Evolutionary conservation across 2,329 filamentous ascomycete genomes (phyloP), one percentile per base, ranked within the genome.

Genomic region (Sclerotinia glacialis): DNA sequence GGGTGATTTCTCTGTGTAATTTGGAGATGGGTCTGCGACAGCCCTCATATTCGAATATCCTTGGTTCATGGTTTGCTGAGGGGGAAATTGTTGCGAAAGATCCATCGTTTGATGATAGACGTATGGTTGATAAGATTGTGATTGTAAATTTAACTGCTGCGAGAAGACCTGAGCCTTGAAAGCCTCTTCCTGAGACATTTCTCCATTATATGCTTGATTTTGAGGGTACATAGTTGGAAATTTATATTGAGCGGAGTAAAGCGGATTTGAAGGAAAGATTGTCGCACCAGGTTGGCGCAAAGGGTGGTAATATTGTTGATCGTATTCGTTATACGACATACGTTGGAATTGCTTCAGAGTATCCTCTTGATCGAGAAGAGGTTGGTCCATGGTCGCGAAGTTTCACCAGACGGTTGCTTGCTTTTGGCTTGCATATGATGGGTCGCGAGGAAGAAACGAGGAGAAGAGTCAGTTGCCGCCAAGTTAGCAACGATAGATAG

Each of bases 271-370:
- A 49, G 52, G 31, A 21, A 26, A 58, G 44, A 12, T 31, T 4
- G 31, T 26, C 34, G 28, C 62, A 28, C 53, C 28, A 23, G 53
- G 16, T 40, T 58, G 62, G 12, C 31, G 56, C 53, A 58, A 34
- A 11, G 52, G 40, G 42, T 58, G 40, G 42, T 58, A 65, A 11
- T 28, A 50, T 16, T 14, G 14, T 58, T 65, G 52, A 21, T 49
- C n/a, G n/a, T 65, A 58, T n/a, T 56, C 62, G 46, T 65, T 37
- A n/a, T 65, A 58, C 21, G 52, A 26, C 26, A 58, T 58, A 4
- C 18, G 49, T 23, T 58, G 42, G 18, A 50, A 44, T 42, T 58
- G 62, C 18, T 49, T 58, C 23, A n/a, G 40, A 18, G 40, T n/a
- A 58, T 23, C 21, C 21, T 65, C 62, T 40, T 56, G 52, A 37